phyloP scores from a whole-genome alignment of 495 filamentous ascomycete species.

The Podospora pseudoanserina region DNA sequence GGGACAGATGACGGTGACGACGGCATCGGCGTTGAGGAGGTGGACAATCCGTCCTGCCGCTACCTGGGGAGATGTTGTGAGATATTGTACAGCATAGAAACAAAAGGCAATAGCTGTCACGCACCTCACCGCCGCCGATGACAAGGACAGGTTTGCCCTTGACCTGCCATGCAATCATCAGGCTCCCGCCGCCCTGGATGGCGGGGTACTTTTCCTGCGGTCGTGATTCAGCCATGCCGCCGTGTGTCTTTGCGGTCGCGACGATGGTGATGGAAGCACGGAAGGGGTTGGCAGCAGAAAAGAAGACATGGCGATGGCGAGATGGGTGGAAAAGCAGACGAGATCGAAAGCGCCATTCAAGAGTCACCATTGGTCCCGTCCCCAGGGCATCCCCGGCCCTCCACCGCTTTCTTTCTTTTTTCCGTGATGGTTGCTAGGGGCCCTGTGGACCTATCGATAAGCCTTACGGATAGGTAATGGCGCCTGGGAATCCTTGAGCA shows the following conservation, averaged over 20 bases:
- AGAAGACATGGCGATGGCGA: not conserved
- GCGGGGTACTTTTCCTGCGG: slow-evolving; percentile 57
- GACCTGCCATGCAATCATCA: slow-evolving; percentile 93
- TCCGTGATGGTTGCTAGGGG: not conserved
- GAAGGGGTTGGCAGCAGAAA: not conserved
- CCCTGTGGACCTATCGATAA: slow-evolving; percentile 8
- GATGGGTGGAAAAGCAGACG: not conserved
- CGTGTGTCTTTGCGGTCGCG: not conserved
- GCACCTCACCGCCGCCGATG: slow-evolving; percentile 88
- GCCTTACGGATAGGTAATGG: no score
- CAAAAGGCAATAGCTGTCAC: slow-evolving; percentile 17
- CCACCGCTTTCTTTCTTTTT: not conserved
- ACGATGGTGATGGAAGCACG: not conserved
- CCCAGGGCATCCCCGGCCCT: no score
- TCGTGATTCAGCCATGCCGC: slow-evolving; percentile 45
- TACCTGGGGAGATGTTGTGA: slow-evolving; percentile 55
- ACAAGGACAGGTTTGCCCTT: slow-evolving; percentile 79
- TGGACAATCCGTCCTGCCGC: slow-evolving; percentile 91
- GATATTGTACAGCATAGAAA: slow-evolving; percentile 8
- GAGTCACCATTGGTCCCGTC: not conserved
- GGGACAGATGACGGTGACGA: slow-evolving; percentile 80
- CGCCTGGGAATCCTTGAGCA: no score
- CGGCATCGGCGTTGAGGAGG: slow-evolving; percentile 89
- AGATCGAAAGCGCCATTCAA: not conserved
- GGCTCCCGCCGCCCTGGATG: slow-evolving; percentile 82